Evolutionary conservation across 2,329 filamentous ascomycete genomes (phyloP).

Genomic region (Remersonia thermophila): DNA sequence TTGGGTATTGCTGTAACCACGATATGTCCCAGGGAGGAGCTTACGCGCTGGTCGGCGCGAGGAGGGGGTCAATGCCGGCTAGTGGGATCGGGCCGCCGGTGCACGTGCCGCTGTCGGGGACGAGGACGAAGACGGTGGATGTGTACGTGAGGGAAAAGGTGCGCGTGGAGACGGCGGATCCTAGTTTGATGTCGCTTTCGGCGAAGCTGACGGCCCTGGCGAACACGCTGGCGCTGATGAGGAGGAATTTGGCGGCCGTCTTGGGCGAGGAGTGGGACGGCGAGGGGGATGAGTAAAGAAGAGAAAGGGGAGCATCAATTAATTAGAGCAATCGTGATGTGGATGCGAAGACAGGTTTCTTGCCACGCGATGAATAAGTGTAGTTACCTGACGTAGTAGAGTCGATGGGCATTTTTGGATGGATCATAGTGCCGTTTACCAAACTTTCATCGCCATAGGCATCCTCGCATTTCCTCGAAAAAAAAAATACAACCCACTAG

Average conservation of each 20-base stretch:
- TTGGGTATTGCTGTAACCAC: slow-evolving; percentile 41
- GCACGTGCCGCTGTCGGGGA: slow-evolving; percentile 4
- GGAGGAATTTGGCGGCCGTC: slow-evolving; percentile 62
- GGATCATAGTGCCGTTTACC: no score
- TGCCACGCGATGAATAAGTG: no score
- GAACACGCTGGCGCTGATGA: slow-evolving; percentile 56
- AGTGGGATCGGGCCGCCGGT: no score
- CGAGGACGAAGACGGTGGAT: slow-evolving; percentile 39
- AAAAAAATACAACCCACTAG: no score
- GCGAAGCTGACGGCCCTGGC: slow-evolving; percentile 72
- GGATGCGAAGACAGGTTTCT: no score
- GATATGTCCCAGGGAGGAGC: no score
- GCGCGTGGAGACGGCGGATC: slow-evolving; percentile 78
- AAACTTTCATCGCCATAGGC: no score
- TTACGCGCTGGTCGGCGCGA: neutral
- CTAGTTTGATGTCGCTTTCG: slow-evolving; percentile 68
- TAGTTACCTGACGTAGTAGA: no score
- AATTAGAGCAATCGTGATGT: no score
- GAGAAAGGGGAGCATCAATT: no score
- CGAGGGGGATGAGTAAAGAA: neutral
- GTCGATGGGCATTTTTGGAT: no score
- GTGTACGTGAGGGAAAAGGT: slow-evolving; percentile 86
- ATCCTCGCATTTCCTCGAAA: no score
- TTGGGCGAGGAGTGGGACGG: slow-evolving; percentile 46
- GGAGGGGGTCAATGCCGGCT: neutral